phyloP scores from a whole-genome alignment of 2,329 filamentous ascomycete species.

The Exophiala bonariae region DNA sequence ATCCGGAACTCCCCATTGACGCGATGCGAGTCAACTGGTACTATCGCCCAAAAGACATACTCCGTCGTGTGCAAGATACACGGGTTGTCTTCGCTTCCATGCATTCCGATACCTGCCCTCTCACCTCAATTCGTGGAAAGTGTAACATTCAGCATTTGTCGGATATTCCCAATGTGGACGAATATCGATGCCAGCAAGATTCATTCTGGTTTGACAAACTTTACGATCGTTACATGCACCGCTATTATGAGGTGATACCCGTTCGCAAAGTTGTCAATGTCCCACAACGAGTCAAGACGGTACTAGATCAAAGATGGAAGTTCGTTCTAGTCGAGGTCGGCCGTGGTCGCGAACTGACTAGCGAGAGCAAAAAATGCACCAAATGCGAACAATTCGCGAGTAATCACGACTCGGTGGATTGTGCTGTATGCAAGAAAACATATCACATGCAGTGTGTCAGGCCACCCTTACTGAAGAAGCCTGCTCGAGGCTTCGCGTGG shows the following conservation, averaged over 20 bases:
- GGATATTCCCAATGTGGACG: slow-evolving; percentile 79
- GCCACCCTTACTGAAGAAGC: slow-evolving; percentile 89
- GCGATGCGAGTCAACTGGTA: slow-evolving; percentile 96
- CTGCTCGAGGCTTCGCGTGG: slow-evolving; percentile 96
- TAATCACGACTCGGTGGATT: slow-evolving; percentile 92
- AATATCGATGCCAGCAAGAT: slow-evolving; percentile 81
- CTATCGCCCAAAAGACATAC: slow-evolving; percentile 94
- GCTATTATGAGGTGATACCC: slow-evolving; percentile 95
- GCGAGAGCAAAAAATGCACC: slow-evolving; percentile 94
- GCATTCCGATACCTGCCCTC: slow-evolving; percentile 94
- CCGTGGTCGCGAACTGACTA: slow-evolving; percentile 91
- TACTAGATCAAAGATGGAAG: slow-evolving; percentile 93
- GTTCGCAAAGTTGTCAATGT: slow-evolving; percentile 94
- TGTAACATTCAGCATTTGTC: slow-evolving; percentile 86
- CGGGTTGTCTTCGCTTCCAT: slow-evolving; percentile 93
- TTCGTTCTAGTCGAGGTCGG: slow-evolving; percentile 93
- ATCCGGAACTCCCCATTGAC: slow-evolving; percentile 72
- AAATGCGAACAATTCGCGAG: slow-evolving; percentile 89
- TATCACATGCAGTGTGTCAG: slow-evolving; percentile 99
- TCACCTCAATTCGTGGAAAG: slow-evolving; percentile 89
- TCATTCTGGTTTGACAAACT: slow-evolving; percentile 97
- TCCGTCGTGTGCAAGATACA: slow-evolving; percentile 86
- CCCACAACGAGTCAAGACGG: slow-evolving; percentile 89
- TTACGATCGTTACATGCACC: slow-evolving; percentile 97
- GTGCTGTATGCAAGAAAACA: slow-evolving; percentile 88